These are phyloP conservation scores for Moringa oleifera DNA, from an alignment of 345 rosid genomes.

Conservation along the genomic window DNA sequence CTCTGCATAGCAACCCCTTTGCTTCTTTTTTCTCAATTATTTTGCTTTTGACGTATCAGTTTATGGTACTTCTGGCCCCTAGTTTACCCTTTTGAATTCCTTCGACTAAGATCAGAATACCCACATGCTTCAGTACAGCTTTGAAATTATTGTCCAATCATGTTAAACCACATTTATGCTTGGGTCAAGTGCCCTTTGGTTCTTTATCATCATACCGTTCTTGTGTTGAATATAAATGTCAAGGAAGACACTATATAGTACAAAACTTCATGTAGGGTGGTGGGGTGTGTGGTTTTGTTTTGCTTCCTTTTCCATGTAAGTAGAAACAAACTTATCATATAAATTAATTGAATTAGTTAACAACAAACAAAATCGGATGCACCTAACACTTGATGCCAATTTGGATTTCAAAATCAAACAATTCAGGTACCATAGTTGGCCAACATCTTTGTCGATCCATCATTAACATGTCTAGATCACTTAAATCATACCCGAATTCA, in stretches of 20 bases:
- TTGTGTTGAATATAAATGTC: neutral
- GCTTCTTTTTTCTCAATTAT: neutral
- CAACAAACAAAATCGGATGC: slow-evolving; percentile 18
- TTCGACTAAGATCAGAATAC: neutral
- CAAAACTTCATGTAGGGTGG: too few species aligned
- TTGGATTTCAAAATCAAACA: neutral
- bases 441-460: slow-evolving; percentile 25
- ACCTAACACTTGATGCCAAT: slow-evolving; percentile 20
- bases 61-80: too few species aligned
- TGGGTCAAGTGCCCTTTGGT: neutral
- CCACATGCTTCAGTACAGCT: too few species aligned
- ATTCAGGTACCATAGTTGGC: slow-evolving; percentile 16
- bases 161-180: too few species aligned
- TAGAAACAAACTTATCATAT: slow-evolving; percentile 13
- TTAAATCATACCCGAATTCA: too few species aligned
- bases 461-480: too few species aligned
- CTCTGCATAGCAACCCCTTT: neutral
- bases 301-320: slow-evolving; percentile 16
- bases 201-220: slow-evolving; percentile 9
- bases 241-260: too few species aligned
- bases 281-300: slow-evolving; percentile 12
- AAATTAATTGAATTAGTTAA: slow-evolving; percentile 14
- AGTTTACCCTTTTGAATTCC: neutral
- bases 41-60: too few species aligned
- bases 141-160: too few species aligned